These are phyloP conservation scores for Nissolia schottii DNA, from an alignment of 306 rosid genomes.

Conservation along the genomic window DNA sequence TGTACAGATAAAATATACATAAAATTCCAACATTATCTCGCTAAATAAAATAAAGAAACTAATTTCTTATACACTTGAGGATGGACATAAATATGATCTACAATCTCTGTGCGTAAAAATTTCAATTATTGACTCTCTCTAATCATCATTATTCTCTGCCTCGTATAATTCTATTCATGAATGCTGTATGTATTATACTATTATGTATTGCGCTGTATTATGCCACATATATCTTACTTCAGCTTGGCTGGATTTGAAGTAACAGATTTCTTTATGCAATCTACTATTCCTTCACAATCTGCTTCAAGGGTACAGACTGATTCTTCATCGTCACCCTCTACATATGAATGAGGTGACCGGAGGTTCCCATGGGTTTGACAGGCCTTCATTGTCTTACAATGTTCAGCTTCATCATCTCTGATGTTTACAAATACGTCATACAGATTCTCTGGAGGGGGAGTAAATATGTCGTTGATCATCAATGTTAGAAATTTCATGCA, in stretches of 20 bases:
- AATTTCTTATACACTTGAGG: not conserved
- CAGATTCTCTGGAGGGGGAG: slow-evolving; percentile 55
- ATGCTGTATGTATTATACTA: not conserved
- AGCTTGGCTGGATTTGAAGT: slow-evolving; percentile 43
- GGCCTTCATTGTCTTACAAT: slow-evolving; percentile 97
- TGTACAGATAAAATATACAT: not conserved
- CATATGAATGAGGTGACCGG: slow-evolving; percentile 75
- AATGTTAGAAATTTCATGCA: slow-evolving; percentile 4
- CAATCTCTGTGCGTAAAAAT: slow-evolving; percentile 7
- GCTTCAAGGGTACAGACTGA: slow-evolving; percentile 31
- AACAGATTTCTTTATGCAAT: slow-evolving; percentile 70
- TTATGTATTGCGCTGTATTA: not conserved
- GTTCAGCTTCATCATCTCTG: slow-evolving; percentile 98
- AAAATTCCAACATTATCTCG: not conserved
- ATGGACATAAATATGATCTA: not conserved
- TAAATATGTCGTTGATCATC: slow-evolving; percentile 1
- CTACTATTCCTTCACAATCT: slow-evolving; percentile 84
- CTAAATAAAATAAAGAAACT: not conserved
- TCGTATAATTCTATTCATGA: slow-evolving; percentile 1
- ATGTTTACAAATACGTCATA: slow-evolving; percentile 82
- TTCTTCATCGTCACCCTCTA: slow-evolving; percentile 42
- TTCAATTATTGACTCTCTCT: slow-evolving; percentile 9
- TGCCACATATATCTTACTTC: slow-evolving; percentile 9
- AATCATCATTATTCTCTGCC: slow-evolving; percentile 27
- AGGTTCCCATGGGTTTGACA: slow-evolving; percentile 92